These are phyloP conservation scores for Zygoascus biomembranicola DNA, from an alignment of 805 yeast genomes.

Conservation along the genomic window DNA sequence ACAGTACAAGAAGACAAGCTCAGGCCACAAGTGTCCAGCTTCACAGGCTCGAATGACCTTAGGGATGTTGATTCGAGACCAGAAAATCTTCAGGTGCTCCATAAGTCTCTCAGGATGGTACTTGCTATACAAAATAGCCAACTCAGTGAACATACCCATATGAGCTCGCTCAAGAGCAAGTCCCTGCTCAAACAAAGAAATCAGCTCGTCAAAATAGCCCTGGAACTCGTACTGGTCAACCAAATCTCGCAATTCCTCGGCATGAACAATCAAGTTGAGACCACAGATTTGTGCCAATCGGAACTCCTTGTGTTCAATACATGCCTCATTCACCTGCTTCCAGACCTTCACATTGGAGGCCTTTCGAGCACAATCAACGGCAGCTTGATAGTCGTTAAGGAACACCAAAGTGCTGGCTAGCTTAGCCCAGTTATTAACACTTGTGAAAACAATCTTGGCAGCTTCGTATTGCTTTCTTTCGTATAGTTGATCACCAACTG, in stretches of 20 bases:
- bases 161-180: slow-evolving; percentile 96
- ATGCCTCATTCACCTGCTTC: slow-evolving; percentile 96
- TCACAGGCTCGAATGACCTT: slow-evolving; percentile 93
- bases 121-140: slow-evolving; percentile 84
- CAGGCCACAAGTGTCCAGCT: slow-evolving; percentile 92
- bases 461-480: slow-evolving; percentile 80
- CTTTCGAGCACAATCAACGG: slow-evolving; percentile 98
- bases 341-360: slow-evolving; percentile 90
- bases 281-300: slow-evolving; percentile 98
- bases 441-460: slow-evolving; percentile 79
- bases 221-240: slow-evolving; percentile 79
- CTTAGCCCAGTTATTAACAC: slow-evolving; percentile 88
- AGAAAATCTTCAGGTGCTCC: slow-evolving; percentile 95
- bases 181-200: slow-evolving; percentile 90
- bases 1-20: slow-evolving; percentile 89
- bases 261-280: slow-evolving; percentile 90
- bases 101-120: slow-evolving; percentile 83
- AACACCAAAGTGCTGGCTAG: slow-evolving; percentile 94
- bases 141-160: slow-evolving; percentile 99
- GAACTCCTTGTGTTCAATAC: slow-evolving; percentile 91
- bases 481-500: slow-evolving; percentile 85
- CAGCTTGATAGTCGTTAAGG: slow-evolving; percentile 86
- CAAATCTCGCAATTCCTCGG: slow-evolving; percentile 89
- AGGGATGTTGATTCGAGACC: slow-evolving; percentile 97
- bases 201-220: slow-evolving; percentile 88